Evolutionary conservation across 1,284 basidiomycete species (phyloP), one percentile per base, ranked within the genome.

Genomic region (Leccinum colubrinum): DNA sequence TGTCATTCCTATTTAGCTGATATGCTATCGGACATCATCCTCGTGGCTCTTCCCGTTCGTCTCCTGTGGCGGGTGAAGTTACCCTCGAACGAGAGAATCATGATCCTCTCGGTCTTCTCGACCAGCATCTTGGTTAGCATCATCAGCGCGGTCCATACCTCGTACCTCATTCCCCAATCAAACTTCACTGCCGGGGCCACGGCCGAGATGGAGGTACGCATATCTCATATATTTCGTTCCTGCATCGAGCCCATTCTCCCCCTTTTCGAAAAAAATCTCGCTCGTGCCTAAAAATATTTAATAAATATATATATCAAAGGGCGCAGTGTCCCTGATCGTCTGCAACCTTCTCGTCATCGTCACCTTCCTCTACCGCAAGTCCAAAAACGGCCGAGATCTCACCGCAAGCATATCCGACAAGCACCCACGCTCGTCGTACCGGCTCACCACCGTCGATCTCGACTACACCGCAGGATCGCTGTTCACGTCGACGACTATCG

Each of bases 281-380:
- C 46, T 20, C 4, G 11, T 64, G 20, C 6, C 20, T 17, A 20
- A 14, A 4, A n/a, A 14, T 20, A 48, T 25, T 22, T 43, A 20
- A 30, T 48, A 48, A 48, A 59, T 33, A 41, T 54, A 37, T 25
- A 37, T 25, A 56, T 39, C 46, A 17, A 48, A 72, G 73, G 54
- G 55, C 1, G 62, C 68, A 0, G 27, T 71, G 22, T 72, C 74
- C 17, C 68, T 73, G 35, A 64, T 76, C 37, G 68, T 76, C 35
- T 76, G 73, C 58, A 76, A 73, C 25, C 70, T 73, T n/a, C 72
- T 73, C 52, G 73, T 73, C 50, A 8, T 72, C 37, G 67, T 71
- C 25, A 65, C 72, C 2, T 74, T 73, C 30, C 1, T 74, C 39
- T 68, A 67, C 56, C 64, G 72, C 17, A 41, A 65, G 4, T 37